Base-by-base conservation (phyloP, 2,329 filamentous ascomycete species). In the Pseudogymnoascus verrucosus region DNA sequence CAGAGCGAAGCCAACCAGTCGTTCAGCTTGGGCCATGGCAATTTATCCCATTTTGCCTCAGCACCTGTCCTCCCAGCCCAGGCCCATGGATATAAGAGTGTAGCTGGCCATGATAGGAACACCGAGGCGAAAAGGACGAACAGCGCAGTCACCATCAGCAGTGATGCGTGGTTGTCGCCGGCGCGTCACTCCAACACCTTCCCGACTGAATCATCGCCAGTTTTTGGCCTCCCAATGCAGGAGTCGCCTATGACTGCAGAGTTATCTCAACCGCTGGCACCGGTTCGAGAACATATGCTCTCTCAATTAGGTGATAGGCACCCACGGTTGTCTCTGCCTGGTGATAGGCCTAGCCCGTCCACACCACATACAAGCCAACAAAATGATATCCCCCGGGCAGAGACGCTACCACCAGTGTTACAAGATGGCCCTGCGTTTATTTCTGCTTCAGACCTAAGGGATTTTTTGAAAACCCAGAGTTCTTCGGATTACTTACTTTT, bases 1-100 rank as follows among this genome's bases (percentile, higher is more conserved):
- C 88, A 91, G 71, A 83, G 85, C n/a, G 89, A 93, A 70, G 80
- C 83, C 37, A 87, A 87, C 68, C 78, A 74, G 57, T 76, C 76
- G 40, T 84, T 84, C 68, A 79, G 74, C 36, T 74, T 88, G 7
- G 67, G 71, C 21, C 72, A 73, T 69, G 71, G 72, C 23, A 72
- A 71, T 75, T 78, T 64, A 73, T 76, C 79, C 1, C 78, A 82
- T 64, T 81, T 84, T 65, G 74, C 76, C 23, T 75, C 76, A 14
- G 69, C 70, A 4, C 71, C 72, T 5, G 11, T 57, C 16, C 28
- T 57, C 51, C 51, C 51, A 34, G 51, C 16, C 19, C 51, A 57
- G 12, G 51, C 51, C 16, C 51, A 57, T 57, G 67, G 68, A 54
- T 16, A 36, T 31, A 47, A 47, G 19, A 47, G 16, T 21, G 5